phyloP scores from a whole-genome alignment of 2,329 filamentous ascomycete genomes.

The Nannizzia gypsea region DNA sequence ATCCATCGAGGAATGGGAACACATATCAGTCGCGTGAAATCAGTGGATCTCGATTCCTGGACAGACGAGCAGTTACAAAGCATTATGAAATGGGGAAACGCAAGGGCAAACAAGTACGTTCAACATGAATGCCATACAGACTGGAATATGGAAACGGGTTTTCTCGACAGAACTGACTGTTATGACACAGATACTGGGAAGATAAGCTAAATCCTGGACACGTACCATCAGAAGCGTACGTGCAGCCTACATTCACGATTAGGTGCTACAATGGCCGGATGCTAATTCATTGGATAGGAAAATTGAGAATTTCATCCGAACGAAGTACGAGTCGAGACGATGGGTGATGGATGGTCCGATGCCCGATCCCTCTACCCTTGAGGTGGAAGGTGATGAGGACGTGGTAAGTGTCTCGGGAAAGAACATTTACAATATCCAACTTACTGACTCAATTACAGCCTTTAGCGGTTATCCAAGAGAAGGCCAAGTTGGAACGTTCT shows the following conservation, averaged over 20 bases:
- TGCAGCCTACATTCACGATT: neutral
- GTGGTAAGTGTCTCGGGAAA: constrained; percentile 49
- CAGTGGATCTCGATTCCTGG: constrained; percentile 95
- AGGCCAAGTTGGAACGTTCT: constrained; percentile 55
- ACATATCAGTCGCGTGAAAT: constrained; percentile 96
- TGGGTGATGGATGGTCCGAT: constrained; percentile 98
- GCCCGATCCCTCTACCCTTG: constrained; percentile 80
- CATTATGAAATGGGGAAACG: constrained; percentile 90
- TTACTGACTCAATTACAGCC: constrained; percentile 36
- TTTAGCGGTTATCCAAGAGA: constrained; percentile 55
- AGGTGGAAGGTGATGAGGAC: constrained; percentile 77
- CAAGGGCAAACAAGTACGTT: constrained; percentile 77
- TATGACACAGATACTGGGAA: constrained; percentile 63
- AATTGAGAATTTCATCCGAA: constrained; percentile 99
- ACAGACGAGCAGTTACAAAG: constrained; percentile 95
- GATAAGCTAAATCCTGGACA: constrained; percentile 83
- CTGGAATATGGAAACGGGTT: constrained; percentile 17
- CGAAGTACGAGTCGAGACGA: constrained; percentile 96
- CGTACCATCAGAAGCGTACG: constrained; percentile 72
- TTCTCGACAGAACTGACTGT: neutral
- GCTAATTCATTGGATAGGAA: constrained; percentile 42
- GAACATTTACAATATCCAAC: neutral
- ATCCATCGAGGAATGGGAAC: constrained; percentile 98
- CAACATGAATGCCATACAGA: constrained; percentile 8
- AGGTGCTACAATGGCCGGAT: neutral